Percentiles rank a stretch among this genome's conserved stretches.
Evolutionary conservation across 345 rosid genomes (phyloP).

Genomic region (Mallotus nudiflorus): DNA sequence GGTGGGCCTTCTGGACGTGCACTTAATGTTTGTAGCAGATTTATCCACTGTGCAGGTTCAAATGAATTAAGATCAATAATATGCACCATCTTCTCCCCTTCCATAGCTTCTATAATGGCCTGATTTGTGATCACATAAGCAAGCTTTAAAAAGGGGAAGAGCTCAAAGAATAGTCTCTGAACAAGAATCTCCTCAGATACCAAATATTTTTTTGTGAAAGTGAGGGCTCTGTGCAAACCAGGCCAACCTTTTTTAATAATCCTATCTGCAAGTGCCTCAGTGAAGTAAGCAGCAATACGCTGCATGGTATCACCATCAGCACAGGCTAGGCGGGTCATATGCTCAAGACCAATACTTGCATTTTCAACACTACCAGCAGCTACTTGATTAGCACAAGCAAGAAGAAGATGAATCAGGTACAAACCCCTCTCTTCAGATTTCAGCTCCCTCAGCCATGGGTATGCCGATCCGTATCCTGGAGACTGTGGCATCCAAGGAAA

Average conservation of each 20-base stretch:
- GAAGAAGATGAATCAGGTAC: constrained; percentile 57
- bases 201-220: constrained; percentile 50
- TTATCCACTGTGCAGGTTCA: constrained; percentile 78
- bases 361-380: constrained; percentile 63
- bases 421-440: constrained; percentile 69
- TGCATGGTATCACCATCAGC: constrained; percentile 73
- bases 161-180: constrained; percentile 67
- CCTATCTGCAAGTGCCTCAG: constrained; percentile 64
- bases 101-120: constrained; percentile 71
- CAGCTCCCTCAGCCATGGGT: constrained; percentile 57
- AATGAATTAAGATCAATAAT: constrained; percentile 61
- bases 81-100: constrained; percentile 71
- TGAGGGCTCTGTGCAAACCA: constrained; percentile 68
- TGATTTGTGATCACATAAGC: constrained; percentile 63
- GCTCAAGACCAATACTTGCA: constrained; percentile 61
- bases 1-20: constrained; percentile 71
- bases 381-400: constrained; percentile 58
- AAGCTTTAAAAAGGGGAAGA: constrained; percentile 64
- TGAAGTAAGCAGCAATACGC: constrained; percentile 75
- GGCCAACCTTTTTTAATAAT: constrained; percentile 63
- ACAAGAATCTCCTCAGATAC: constrained; percentile 48
- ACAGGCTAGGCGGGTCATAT: constrained; percentile 63
- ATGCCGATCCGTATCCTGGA: constrained; percentile 60
- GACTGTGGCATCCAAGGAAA: constrained; percentile 59
- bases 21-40: constrained; percentile 56